These are phyloP conservation scores for Rubia peregrina DNA, from an alignment of 305 asterid genomes.

Conservation along the genomic window DNA sequence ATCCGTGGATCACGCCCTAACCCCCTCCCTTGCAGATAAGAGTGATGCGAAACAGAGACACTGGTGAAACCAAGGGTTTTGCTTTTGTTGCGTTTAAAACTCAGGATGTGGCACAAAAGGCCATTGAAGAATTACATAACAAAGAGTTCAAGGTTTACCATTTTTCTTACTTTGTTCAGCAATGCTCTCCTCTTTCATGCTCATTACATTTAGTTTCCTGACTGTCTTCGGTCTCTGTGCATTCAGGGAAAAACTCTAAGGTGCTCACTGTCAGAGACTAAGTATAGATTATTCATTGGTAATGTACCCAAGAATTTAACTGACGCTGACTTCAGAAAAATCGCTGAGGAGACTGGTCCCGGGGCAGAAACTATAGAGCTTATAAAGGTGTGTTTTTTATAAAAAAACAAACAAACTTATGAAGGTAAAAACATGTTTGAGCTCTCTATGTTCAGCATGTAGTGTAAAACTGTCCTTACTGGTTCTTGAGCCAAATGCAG, in stretches of 20 bases:
- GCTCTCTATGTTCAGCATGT: slow-evolving; percentile 6
- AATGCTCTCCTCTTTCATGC: slow-evolving; percentile 4
- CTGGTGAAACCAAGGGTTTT: slow-evolving; percentile 95
- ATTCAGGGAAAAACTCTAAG: slow-evolving; percentile 79
- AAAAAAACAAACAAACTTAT: neutral
- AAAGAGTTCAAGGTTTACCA: slow-evolving; percentile 45
- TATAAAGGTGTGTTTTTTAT: slow-evolving; percentile 47
- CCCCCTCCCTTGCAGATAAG: slow-evolving; percentile 53
- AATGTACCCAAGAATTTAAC: slow-evolving; percentile 84
- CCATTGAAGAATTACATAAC: slow-evolving; percentile 72
- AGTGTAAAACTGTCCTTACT: neutral
- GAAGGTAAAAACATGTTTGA: slow-evolving; percentile 14
- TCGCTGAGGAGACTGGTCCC: slow-evolving; percentile 75
- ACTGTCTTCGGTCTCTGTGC: slow-evolving; percentile 16
- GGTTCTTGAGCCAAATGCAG: slow-evolving; percentile 30
- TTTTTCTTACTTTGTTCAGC: too few species aligned
- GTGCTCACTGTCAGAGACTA: slow-evolving; percentile 83
- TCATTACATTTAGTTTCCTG: neutral
- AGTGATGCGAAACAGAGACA: slow-evolving; percentile 78
- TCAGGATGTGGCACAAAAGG: slow-evolving; percentile 79
- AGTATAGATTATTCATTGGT: slow-evolving; percentile 83
- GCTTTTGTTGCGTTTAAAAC: slow-evolving; percentile 85
- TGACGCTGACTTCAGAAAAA: slow-evolving; percentile 61
- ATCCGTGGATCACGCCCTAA: neutral
- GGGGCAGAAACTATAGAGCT: slow-evolving; percentile 87